phyloP scores from a whole-genome alignment of 2,329 filamentous ascomycete species.

The Ophiostoma pallidulum region DNA sequence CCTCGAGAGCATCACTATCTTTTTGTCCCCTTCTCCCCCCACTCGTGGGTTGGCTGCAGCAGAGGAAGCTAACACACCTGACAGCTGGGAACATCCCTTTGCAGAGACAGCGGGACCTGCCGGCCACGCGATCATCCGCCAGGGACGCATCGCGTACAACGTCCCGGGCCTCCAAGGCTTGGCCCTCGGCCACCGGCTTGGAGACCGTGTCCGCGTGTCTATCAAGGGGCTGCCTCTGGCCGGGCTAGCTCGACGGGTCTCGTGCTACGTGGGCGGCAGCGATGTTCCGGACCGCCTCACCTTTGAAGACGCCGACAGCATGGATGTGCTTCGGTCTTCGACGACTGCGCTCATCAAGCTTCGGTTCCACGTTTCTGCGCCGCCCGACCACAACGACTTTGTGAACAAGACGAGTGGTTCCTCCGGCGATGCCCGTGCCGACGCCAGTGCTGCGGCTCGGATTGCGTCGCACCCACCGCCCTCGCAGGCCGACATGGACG shows the following conservation, averaged over 20 bases:
- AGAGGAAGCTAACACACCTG: neutral
- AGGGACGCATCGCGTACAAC: conserved; percentile 1
- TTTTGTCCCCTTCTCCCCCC: neutral
- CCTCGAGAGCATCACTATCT: neutral
- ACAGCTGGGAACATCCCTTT: conserved; percentile 2
- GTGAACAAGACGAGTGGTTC: too few species aligned
- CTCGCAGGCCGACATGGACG: neutral
- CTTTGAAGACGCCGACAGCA: too few species aligned
- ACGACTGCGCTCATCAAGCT: too few species aligned
- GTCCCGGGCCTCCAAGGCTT: conserved; percentile 9
- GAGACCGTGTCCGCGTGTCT: neutral
- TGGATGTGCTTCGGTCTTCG: too few species aligned
- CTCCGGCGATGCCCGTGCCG: too few species aligned
- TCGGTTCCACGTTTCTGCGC: too few species aligned
- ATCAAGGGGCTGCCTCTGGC: conserved; percentile 5
- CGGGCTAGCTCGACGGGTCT: conserved; percentile 4
- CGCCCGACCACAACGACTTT: too few species aligned
- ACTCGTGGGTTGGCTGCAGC: too few species aligned
- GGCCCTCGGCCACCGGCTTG: conserved; percentile 6
- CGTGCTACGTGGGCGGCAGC: neutral
- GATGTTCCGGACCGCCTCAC: too few species aligned
- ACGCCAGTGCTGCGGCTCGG: too few species aligned
- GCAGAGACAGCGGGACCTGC: neutral
- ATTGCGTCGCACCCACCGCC: too few species aligned
- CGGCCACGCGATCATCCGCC: neutral